These are phyloP conservation scores for Garcia nutans DNA, from an alignment of 345 rosid species.

Conservation along the genomic window DNA sequence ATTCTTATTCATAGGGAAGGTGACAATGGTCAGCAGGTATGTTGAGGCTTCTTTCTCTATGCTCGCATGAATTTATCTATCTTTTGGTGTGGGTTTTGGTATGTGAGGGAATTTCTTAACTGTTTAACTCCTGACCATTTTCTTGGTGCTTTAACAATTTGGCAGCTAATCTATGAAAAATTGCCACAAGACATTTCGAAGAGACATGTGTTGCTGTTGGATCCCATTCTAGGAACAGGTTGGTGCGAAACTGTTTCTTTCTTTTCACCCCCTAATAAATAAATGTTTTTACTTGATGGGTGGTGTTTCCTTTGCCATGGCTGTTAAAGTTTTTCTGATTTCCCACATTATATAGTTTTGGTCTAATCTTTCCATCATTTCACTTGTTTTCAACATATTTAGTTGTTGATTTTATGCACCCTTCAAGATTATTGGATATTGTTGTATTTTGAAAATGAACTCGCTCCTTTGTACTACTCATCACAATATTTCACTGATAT, in stretches of 20 bases:
- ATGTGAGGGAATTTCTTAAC: background rate
- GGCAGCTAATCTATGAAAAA: conserved; percentile 90
- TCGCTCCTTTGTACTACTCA: background rate
- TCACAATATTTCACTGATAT: background rate
- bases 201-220: conserved; percentile 85
- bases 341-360: background rate
- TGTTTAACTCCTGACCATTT: conserved; percentile 17
- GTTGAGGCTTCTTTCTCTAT: conserved; percentile 16
- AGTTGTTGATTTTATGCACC: background rate
- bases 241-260: conserved; percentile 6
- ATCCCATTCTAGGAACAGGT: conserved; percentile 99
- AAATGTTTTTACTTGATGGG: background rate
- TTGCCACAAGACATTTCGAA: conserved; percentile 86
- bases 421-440: background rate
- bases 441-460: background rate
- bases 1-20: conserved; percentile 97
- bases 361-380: background rate
- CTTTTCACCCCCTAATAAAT: background rate
- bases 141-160: conserved; percentile 9
- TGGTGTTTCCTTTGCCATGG: background rate
- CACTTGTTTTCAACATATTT: background rate
- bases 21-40: conserved; percentile 93
- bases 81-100: background rate
- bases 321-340: background rate
- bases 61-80: background rate